phyloP scores from a whole-genome alignment of 2,329 filamentous ascomycete genomes.

The Ceratocystis huliohia region DNA sequence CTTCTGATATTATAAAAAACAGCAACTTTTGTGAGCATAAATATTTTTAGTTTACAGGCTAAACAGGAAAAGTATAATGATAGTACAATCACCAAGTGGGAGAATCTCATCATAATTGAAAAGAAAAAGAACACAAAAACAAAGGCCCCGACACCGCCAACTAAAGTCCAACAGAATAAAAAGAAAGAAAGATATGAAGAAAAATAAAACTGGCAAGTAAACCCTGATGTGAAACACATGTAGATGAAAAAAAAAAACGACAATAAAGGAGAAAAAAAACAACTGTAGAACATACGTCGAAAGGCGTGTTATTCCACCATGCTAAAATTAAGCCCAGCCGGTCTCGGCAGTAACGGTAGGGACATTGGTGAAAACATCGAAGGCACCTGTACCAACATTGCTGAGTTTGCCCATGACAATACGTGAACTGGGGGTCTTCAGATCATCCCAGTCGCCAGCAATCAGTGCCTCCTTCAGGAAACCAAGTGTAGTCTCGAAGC shows the following conservation, averaged over 20 bases:
- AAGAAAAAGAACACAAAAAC: background rate
- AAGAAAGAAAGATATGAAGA: background rate
- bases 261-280: background rate
- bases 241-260: background rate
- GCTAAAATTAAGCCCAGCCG: slow-evolving; percentile 28
- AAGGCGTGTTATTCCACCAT: background rate
- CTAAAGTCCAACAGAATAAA: background rate
- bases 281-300: background rate
- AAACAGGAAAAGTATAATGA: background rate
- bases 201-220: background rate
- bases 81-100: background rate
- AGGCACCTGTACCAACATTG: slow-evolving; percentile 76
- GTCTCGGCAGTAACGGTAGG: slow-evolving; percentile 33
- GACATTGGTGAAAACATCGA: slow-evolving; percentile 65
- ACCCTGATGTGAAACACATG: slow-evolving; percentile 1
- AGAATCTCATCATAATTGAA: background rate
- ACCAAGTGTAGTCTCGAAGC: slow-evolving; percentile 90
- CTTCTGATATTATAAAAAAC: background rate
- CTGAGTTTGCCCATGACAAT: slow-evolving; percentile 79
- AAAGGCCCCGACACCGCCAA: background rate
- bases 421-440: slow-evolving; percentile 71
- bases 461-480: slow-evolving; percentile 88
- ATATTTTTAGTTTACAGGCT: background rate
- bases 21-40: background rate
- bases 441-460: slow-evolving; percentile 79